phyloP scores from a whole-genome alignment of 2,329 filamentous ascomycete species.

The Penicillium freii region DNA sequence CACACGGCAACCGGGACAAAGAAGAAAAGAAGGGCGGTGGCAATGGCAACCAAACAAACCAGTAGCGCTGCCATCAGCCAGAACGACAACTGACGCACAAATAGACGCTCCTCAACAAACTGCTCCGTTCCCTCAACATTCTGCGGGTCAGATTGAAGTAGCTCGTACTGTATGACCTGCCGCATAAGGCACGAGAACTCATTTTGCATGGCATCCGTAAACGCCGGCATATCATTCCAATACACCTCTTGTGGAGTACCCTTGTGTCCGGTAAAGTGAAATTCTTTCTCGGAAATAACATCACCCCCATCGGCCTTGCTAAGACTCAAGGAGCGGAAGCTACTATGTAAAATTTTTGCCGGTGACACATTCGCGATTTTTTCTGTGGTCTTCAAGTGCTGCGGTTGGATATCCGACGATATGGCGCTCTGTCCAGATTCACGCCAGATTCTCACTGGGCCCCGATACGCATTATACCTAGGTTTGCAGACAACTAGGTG shows the following conservation, averaged over 20 bases:
- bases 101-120: neutral
- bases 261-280: neutral
- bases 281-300: neutral
- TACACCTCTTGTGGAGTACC: neutral
- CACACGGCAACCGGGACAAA: conserved; percentile 11
- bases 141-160: neutral
- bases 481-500: neutral
- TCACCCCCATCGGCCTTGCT: neutral
- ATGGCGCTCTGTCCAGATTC: neutral
- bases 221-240: neutral
- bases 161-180: neutral
- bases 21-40: neutral
- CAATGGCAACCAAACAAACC: neutral
- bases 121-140: neutral
- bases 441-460: conserved; percentile 1
- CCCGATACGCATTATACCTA: neutral
- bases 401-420: neutral
- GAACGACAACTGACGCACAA: conserved; percentile 8
- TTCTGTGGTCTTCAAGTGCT: neutral
- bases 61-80: conserved; percentile 2
- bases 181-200: conserved; percentile 1
- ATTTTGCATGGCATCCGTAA: neutral
- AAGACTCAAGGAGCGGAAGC: neutral
- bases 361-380: neutral
- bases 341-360: neutral